Base-by-base conservation (phyloP, 805 yeast species). In the Metschnikowia baotianmanensis region DNA sequence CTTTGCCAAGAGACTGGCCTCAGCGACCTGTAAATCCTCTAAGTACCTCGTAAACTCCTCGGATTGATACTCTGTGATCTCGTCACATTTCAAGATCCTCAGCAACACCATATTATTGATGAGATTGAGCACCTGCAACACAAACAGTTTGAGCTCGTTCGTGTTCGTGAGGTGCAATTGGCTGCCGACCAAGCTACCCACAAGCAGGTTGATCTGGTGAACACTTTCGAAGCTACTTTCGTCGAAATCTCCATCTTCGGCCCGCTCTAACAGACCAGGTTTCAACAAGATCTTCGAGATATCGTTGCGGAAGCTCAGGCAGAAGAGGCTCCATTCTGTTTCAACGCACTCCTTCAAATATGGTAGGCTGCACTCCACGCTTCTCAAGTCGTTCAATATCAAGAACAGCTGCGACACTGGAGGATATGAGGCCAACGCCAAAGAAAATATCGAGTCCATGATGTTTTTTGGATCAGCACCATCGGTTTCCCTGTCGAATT, bases 1-100 rank as follows among this genome's bases (percentile, higher is more conserved):
- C 15, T 31, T 44, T 2, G 41, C 40, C 36, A 47, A 24, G 8
- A 20, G 11, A 9, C 38, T 39, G 3, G 36, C 34, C 23, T 47
- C 55, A 4, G 35, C 13, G 15, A 3, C 18, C 22, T 43, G 46
- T 6, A 51, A 31, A 25, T 35, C 22, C 12, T 45, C 47, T 32
- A 68, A 56, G 21, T 65, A 46, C 9, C 50, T 47, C 3, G 67
- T 55, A 20, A 65, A 50, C 42, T 58, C 63, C 10, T 50, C 55
- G 1, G 70, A 63, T 34, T 58, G 69, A 17, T 47, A 50, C 45
- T 69, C 73, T 5, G 68, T 57, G 23, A 69, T 67, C 34, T 66
- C 72, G 11, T 40, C 46, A 24, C 58, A 45, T 7, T 47, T 34
- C 10, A 62, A 31, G 9, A 68, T 54, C 6, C 58, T 43, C 12